These are phyloP conservation scores for Pleurotus pulmonarius DNA, from an alignment of 768 basidiomycete species.

Conservation along the genomic window DNA sequence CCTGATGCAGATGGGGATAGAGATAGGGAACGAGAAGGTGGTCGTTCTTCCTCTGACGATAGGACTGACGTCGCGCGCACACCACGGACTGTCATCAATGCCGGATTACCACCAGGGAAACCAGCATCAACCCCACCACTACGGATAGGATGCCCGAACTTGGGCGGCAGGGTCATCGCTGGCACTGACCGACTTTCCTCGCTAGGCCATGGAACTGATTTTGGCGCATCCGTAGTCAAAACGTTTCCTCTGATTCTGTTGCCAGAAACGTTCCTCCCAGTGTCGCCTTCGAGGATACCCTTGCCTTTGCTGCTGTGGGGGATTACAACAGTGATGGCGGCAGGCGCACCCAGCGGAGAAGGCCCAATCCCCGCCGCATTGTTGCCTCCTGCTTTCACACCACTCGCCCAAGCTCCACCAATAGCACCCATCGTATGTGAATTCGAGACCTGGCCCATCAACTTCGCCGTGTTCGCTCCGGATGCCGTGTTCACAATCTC, in stretches of 20 bases:
- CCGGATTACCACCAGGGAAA: neutral
- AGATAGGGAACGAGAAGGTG: conserved; percentile 25
- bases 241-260: too few species aligned
- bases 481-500: conserved; percentile 1
- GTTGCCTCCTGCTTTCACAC: neutral
- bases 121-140: neutral
- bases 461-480: neutral
- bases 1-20: conserved; percentile 11
- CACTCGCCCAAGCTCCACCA: neutral
- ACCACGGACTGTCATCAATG: conserved; percentile 3
- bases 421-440: neutral
- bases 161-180: conserved; percentile 3
- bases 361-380: conserved; percentile 5
- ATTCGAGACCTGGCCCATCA: conserved; percentile 6
- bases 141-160: neutral
- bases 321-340: neutral
- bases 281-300: neutral
- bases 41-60: conserved; percentile 22
- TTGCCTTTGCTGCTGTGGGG: neutral
- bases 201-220: neutral
- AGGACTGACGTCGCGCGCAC: conserved; percentile 7
- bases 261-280: neutral
- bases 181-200: conserved; percentile 4
- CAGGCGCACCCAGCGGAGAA: conserved; percentile 1
- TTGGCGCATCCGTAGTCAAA: neutral